Conservation (phyloP, 768 basidiomycete species). For the Rhodosporidiobolus sp. region DNA sequence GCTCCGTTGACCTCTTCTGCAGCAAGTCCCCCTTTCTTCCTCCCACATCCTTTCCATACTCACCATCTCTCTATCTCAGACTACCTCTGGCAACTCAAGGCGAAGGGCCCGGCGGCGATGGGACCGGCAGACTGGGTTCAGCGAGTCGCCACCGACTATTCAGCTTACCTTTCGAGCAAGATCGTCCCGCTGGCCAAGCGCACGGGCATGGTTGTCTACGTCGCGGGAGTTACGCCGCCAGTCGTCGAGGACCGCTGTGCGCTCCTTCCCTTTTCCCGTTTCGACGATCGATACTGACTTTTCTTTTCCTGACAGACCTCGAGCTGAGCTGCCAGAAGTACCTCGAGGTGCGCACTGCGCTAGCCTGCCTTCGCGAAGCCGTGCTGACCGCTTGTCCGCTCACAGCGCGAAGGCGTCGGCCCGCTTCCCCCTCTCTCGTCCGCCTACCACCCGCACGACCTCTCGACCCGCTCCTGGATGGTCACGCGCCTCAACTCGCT, state of each 20-base stretch:
- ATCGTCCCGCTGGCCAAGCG: not conserved
- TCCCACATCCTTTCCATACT: no score
- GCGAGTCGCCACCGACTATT: not conserved
- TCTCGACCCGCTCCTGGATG: constrained; percentile 6
- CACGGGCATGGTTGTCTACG: constrained; percentile 7
- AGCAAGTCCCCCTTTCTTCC: no score
- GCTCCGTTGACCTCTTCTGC: constrained; percentile 11
- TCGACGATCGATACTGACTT: not conserved
- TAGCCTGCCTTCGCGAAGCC: not conserved
- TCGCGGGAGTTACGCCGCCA: constrained; percentile 12
- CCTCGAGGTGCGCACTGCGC: not conserved
- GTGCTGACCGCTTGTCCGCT: not conserved
- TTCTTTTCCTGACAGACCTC: constrained; percentile 14
- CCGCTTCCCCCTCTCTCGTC: not conserved
- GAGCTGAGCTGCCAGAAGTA: constrained; percentile 19
- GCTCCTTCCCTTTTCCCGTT: not conserved
- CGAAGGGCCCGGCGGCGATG: not conserved
- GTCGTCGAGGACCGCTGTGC: constrained; percentile 31
- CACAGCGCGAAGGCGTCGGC: constrained; percentile 1
- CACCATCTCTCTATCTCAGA: not conserved
- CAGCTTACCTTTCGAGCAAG: not conserved
- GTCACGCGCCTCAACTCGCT: constrained; percentile 23
- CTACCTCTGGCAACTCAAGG: constrained; percentile 38
- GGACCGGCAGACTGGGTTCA: constrained; percentile 2
- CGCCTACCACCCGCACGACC: constrained; percentile 13